phyloP scores from a whole-genome alignment of 352 stramenopile species.

The Phytophthora brassicae region DNA sequence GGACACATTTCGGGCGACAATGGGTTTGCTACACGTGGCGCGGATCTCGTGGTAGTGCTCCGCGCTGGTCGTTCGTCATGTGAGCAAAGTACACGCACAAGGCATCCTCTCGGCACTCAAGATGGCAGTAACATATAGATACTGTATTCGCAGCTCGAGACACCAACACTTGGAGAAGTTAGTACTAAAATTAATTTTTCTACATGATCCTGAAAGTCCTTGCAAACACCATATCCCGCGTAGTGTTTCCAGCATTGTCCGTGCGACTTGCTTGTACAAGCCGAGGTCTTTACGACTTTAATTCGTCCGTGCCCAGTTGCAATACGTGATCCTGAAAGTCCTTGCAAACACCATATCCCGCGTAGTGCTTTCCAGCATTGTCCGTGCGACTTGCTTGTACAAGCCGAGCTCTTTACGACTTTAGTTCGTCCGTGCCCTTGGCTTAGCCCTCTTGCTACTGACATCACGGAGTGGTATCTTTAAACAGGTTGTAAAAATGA shows the following conservation, averaged over 20 bases:
- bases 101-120: conserved; percentile 35
- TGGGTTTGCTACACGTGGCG: conserved; percentile 39
- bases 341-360: background rate
- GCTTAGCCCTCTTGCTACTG: background rate
- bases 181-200: too few species aligned
- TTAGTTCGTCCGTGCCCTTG: background rate
- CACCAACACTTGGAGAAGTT: too few species aligned
- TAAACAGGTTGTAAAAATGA: conserved; percentile 16
- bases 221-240: background rate
- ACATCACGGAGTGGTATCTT: conserved; percentile 6
- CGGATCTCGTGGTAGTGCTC: conserved; percentile 21
- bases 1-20: conserved; percentile 27
- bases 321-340: background rate
- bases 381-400: background rate
- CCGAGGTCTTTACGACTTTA: conserved; percentile 17
- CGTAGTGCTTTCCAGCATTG: background rate
- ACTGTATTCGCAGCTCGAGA: conserved; percentile 16
- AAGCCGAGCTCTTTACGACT: conserved; percentile 15
- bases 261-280: conserved; percentile 2
- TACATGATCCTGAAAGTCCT: background rate
- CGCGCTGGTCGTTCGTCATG: conserved; percentile 38
- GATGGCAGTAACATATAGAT: conserved; percentile 20
- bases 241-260: background rate
- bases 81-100: conserved; percentile 38
- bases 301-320: background rate